phyloP scores from a whole-genome alignment of 2,329 filamentous ascomycete genomes.

The Paradendryphiella salina region DNA sequence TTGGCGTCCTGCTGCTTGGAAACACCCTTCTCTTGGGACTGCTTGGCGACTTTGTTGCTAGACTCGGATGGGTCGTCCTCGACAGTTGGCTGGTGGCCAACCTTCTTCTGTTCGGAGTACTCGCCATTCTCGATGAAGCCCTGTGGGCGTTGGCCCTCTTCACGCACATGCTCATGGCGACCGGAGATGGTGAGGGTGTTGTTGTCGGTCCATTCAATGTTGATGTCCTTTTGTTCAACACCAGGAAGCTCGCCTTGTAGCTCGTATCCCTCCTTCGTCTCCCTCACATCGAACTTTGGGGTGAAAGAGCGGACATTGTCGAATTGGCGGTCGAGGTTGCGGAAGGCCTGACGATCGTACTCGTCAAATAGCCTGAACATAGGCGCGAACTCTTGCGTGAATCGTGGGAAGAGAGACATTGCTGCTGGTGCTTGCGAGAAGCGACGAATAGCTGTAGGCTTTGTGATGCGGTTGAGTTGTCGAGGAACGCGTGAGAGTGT shows the following conservation, averaged over 20 bases:
- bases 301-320: conserved; percentile 61
- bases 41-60: conserved; percentile 31
- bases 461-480: conserved; percentile 37
- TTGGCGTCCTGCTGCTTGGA: conserved; percentile 48
- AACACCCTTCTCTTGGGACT: conserved; percentile 45
- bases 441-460: conserved; percentile 28
- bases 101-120: conserved; percentile 23
- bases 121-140: conserved; percentile 51
- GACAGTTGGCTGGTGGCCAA: conserved; percentile 59
- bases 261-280: conserved; percentile 69
- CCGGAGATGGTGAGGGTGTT: conserved; percentile 74
- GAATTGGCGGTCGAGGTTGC: conserved; percentile 31
- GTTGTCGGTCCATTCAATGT: conserved; percentile 77
- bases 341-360: conserved; percentile 47
- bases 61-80: conserved; percentile 60
- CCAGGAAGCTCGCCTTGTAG: conserved; percentile 81
- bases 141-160: conserved; percentile 57
- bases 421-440: conserved; percentile 31
- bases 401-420: conserved; percentile 51
- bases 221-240: conserved; percentile 71
- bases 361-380: conserved; percentile 56
- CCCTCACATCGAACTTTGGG: conserved; percentile 77
- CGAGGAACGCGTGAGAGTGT: conserved; percentile 38
- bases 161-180: conserved; percentile 66
- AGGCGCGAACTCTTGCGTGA: conserved; percentile 48